Percentiles rank a stretch among this genome's conserved stretches.
Evolutionary conservation across 2,329 filamentous ascomycete species (phyloP).

Genomic region (Claviceps humidiphila): DNA sequence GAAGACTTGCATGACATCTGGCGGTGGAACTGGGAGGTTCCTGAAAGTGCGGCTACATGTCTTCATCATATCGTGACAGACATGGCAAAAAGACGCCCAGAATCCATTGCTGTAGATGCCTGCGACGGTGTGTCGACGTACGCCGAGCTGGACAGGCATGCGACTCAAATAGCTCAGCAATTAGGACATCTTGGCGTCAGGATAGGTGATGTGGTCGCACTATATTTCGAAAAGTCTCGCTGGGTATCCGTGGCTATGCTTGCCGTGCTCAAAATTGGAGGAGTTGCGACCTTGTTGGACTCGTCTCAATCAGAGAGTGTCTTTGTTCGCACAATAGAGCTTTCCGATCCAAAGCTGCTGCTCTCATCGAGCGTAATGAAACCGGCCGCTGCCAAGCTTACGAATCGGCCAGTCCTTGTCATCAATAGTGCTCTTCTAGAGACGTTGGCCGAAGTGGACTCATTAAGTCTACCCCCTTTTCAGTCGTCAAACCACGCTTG

Average conservation of each 20-base stretch:
- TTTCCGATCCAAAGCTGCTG: not conserved
- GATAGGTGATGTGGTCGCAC: conserved; percentile 8
- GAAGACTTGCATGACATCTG: conserved; percentile 2
- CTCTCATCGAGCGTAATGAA: not conserved
- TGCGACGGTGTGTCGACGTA: conserved; percentile 15
- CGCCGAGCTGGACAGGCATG: conserved; percentile 9
- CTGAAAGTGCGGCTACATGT: not conserved
- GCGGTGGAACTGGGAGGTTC: conserved; percentile 2
- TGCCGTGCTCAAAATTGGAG: conserved; percentile 14
- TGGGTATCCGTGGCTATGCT: conserved; percentile 13
- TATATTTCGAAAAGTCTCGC: conserved; percentile 15
- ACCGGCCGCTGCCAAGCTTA: not conserved
- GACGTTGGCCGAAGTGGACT: not conserved
- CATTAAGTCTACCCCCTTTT: not conserved
- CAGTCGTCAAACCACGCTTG: not conserved
- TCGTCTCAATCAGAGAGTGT: not conserved
- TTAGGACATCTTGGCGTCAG: conserved; percentile 2
- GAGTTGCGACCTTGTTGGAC: conserved; percentile 10
- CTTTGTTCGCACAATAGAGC: not conserved
- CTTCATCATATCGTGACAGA: not conserved
- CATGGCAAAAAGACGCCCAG: not conserved
- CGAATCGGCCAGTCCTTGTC: not conserved
- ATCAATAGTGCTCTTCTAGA: not conserved
- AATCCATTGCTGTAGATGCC: conserved; percentile 3
- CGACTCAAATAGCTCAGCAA: conserved; percentile 9